Evolutionary conservation across 352 stramenopile species (phyloP).

Genomic region (Phytophthora idaei): DNA sequence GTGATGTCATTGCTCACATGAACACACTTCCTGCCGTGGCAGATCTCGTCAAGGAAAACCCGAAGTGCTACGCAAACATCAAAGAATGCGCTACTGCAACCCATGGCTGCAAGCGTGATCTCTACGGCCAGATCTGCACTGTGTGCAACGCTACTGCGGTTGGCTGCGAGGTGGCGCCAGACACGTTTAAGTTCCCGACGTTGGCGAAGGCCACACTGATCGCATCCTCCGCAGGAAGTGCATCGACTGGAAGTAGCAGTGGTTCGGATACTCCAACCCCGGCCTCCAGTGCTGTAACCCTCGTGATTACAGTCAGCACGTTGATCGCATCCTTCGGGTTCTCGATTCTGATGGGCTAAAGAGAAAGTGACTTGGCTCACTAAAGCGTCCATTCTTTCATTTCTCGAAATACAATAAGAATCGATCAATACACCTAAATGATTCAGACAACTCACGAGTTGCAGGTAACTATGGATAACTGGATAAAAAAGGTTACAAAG

Average conservation of each 20-base stretch:
- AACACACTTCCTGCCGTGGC: constrained; percentile 39
- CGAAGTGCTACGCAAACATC: constrained; percentile 59
- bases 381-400: too few relatives aligned
- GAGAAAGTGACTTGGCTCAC: too few relatives aligned
- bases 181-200: constrained; percentile 16
- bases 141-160: constrained; percentile 26
- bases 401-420: too few relatives aligned
- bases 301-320: constrained; percentile 14
- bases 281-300: constrained; percentile 6
- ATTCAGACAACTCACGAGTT: too few relatives aligned
- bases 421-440: too few relatives aligned
- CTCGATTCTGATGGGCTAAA: constrained; percentile 25
- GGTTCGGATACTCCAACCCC: constrained; percentile 9
- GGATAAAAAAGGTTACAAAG: too few relatives aligned
- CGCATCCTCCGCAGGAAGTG: not conserved
- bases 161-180: constrained; percentile 24
- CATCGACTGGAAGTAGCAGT: constrained; percentile 10
- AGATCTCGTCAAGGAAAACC: constrained; percentile 45
- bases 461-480: too few relatives aligned
- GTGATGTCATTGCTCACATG: constrained; percentile 38
- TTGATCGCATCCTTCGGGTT: constrained; percentile 17
- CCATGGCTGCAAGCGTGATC: constrained; percentile 55
- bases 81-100: constrained; percentile 33
- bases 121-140: constrained; percentile 62
- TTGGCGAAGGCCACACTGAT: constrained; percentile 26